phyloP scores from a whole-genome alignment of 163 green algal species.

The Chloroidium sp. region DNA sequence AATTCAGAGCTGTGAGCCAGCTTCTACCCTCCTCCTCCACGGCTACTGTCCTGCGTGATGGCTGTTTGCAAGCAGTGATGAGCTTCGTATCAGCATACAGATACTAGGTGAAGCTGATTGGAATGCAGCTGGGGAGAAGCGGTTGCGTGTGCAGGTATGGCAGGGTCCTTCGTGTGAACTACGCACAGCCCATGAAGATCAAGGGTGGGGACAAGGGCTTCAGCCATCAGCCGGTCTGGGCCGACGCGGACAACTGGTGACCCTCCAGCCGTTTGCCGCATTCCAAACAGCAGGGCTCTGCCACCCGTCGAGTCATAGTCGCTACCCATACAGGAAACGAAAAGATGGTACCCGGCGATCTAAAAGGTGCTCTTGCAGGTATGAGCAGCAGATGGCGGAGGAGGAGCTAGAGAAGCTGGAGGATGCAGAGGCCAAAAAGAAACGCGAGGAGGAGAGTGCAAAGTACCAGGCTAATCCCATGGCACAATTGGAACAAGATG shows the following conservation, averaged over 20 bases:
- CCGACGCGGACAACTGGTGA: slow-evolving; percentile 68
- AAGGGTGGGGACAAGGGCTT: slow-evolving; percentile 86
- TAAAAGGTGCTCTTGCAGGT: background rate
- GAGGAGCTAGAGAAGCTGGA: slow-evolving; percentile 53
- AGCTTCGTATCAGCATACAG: background rate
- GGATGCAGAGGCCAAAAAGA: slow-evolving; percentile 33
- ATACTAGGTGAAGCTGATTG: slow-evolving; percentile 10
- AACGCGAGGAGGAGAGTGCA: background rate
- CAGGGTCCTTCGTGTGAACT: slow-evolving; percentile 85
- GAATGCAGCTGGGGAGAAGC: background rate
- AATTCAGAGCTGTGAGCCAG: slow-evolving; percentile 64
- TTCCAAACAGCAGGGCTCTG: background rate
- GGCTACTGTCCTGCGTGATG: slow-evolving; percentile 21
- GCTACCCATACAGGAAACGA: background rate
- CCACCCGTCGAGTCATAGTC: background rate
- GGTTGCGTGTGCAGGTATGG: slow-evolving; percentile 36
- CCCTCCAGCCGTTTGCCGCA: background rate
- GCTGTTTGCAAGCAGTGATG: slow-evolving; percentile 15
- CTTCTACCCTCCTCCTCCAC: slow-evolving; percentile 29
- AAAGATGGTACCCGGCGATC: slow-evolving; percentile 14
- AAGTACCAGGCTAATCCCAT: background rate
- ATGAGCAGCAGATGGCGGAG: slow-evolving; percentile 40
- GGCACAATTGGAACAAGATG: too few species aligned
- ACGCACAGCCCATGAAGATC: slow-evolving; percentile 87
- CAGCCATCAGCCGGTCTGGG: slow-evolving; percentile 70